These are phyloP conservation scores for Fulvia fulva DNA, from an alignment of 2,329 filamentous ascomycete genomes.

Conservation along the genomic window DNA sequence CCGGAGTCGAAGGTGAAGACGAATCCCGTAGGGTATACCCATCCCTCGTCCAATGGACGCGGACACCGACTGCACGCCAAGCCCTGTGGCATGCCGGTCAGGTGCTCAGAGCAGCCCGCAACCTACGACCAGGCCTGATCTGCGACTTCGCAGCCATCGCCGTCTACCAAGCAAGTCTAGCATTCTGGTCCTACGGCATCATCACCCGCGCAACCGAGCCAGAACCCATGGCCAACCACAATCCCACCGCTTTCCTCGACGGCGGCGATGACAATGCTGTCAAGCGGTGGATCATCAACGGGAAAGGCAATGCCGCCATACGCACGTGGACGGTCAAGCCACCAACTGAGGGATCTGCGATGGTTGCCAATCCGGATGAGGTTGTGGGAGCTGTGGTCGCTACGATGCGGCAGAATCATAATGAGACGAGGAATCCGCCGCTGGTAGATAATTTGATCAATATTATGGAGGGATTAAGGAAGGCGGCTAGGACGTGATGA, in stretches of 20 bases:
- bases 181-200: constrained; percentile 67
- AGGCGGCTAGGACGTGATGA: constrained; percentile 30
- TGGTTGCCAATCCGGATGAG: constrained; percentile 53
- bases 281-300: constrained; percentile 38
- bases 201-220: constrained; percentile 35
- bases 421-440: constrained; percentile 45
- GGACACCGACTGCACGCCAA: constrained; percentile 53
- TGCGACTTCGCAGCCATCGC: constrained; percentile 64
- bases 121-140: constrained; percentile 32
- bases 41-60: constrained; percentile 56
- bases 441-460: constrained; percentile 65
- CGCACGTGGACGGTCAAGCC: constrained; percentile 24
- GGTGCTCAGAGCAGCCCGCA: constrained; percentile 57
- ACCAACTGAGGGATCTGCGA: constrained; percentile 15
- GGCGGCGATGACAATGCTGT: constrained; percentile 51
- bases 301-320: constrained; percentile 32
- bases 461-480: constrained; percentile 56
- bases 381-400: constrained; percentile 59
- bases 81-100: constrained; percentile 67
- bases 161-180: constrained; percentile 64
- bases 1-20: constrained; percentile 63
- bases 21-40: constrained; percentile 60
- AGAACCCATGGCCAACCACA: constrained; percentile 39
- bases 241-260: constrained; percentile 52
- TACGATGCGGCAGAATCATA: constrained; percentile 54